Evolutionary conservation across 768 basidiomycete species (phyloP).

Genomic region (Suillus clintonianus): DNA sequence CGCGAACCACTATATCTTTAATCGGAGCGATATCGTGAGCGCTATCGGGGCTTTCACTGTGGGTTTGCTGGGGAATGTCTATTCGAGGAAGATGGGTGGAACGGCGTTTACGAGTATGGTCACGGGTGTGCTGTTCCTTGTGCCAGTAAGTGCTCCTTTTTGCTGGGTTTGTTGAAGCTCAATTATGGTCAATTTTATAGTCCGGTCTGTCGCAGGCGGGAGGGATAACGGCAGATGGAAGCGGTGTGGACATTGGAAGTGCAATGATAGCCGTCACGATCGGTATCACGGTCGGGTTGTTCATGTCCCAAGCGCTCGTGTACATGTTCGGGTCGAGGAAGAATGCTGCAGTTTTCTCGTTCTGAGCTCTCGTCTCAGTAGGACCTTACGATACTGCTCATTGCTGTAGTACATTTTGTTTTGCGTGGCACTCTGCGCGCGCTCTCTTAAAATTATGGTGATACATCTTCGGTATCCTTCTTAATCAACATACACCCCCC

Average conservation of each 20-base stretch:
- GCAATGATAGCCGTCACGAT: slow-evolving; percentile 91
- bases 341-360: slow-evolving; percentile 84
- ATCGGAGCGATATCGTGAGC: slow-evolving; percentile 81
- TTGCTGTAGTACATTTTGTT: background rate
- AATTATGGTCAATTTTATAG: slow-evolving; percentile 35
- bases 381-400: background rate
- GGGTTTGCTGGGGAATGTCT: slow-evolving; percentile 76
- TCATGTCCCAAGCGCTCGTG: slow-evolving; percentile 85
- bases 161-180: slow-evolving; percentile 3
- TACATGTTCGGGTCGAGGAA: slow-evolving; percentile 86
- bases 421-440: background rate
- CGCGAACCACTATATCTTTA: slow-evolving; percentile 84
- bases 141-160: slow-evolving; percentile 60
- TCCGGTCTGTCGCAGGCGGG: slow-evolving; percentile 86
- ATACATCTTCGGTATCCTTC: slow-evolving; percentile 10
- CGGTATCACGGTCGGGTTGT: slow-evolving; percentile 86
- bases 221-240: slow-evolving; percentile 79
- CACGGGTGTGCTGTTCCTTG: slow-evolving; percentile 83
- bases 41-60: slow-evolving; percentile 85
- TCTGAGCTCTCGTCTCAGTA: slow-evolving; percentile 38
- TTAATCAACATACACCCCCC: background rate
- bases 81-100: slow-evolving; percentile 80
- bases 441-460: background rate
- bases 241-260: slow-evolving; percentile 81
- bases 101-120: slow-evolving; percentile 93